Evolutionary conservation across 2,329 filamentous ascomycete genomes (phyloP), one percentile per base, ranked within the genome.

Genomic region (Aspergillus novofumigatus): DNA sequence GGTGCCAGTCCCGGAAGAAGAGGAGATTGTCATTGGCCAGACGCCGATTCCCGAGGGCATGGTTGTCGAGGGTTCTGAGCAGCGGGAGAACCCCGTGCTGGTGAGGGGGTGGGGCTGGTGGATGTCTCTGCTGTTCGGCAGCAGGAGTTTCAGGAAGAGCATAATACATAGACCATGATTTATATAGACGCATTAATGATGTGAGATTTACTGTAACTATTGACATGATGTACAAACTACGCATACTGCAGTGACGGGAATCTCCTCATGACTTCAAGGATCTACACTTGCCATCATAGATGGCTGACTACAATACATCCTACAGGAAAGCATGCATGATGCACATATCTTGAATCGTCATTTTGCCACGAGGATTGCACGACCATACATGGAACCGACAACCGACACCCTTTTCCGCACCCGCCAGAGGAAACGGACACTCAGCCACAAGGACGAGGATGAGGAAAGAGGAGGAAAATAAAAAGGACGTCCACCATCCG

Each of bases 1-100:
- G 77, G 67, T 68, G 67, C 57, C 77, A 45, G 70, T 62, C 10
- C 59, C 65, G 11, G 69, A 74, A 38, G 71, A 67, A 1, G 72
- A 78, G 56, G 74, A 77, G 51, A 64, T 73, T 41, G 62, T 77
- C 28, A 67, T 76, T 53, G 76, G 77, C 2, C 61, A 71, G 53
- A 72, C 71, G 3, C 67, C 61, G 21, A 59, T 72, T 11, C 68
- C 71, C 7, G 59, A 67, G 44, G 59, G 64, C 25, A 57, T 69
- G 54, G 66, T 63, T 42, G 64, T 65, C 38, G 66, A 67, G 20
- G 63, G 62, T 25, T 57, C 62, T 25, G 55, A 44, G 14, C 10
- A 61, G 44, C 47, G 62, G 52, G 23, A 54, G 4, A 58, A 65
- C n/a, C 62, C 68, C 25, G 65, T 71, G n/a, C 56, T 75, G 32